phyloP scores from a whole-genome alignment of 305 asterid genomes.

The Plantago coronopus region DNA sequence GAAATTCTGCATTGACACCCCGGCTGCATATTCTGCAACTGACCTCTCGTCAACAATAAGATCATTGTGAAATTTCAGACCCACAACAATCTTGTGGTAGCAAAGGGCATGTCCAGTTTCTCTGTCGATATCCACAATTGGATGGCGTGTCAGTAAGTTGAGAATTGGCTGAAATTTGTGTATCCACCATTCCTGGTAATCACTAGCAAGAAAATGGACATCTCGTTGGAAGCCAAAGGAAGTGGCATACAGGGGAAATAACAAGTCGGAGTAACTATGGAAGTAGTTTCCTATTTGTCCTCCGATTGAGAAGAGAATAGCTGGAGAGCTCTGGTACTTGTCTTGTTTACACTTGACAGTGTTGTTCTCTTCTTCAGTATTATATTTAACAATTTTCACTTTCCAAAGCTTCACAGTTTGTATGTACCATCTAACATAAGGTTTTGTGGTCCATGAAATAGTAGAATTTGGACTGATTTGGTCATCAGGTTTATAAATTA shows the following conservation, averaged over 20 bases:
- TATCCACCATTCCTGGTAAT: conserved; percentile 79
- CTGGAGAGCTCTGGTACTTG: conserved; percentile 44
- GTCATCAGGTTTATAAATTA: conserved; percentile 15
- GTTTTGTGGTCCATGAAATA: conserved; percentile 24
- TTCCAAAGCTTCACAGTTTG: conserved; percentile 46
- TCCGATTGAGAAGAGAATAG: conserved; percentile 68
- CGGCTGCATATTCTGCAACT: conserved; percentile 32
- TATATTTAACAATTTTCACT: conserved; percentile 20
- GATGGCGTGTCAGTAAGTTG: conserved; percentile 58
- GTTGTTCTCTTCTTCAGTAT: background rate
- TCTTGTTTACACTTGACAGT: conserved; percentile 57
- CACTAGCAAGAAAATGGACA: conserved; percentile 65
- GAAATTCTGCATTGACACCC: conserved; percentile 53
- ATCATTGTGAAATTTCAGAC: conserved; percentile 46
- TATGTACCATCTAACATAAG: conserved; percentile 55
- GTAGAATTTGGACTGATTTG: background rate
- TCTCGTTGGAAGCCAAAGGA: conserved; percentile 51
- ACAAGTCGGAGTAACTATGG: conserved; percentile 74
- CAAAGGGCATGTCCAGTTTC: conserved; percentile 62
- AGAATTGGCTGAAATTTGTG: conserved; percentile 68
- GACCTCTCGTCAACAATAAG: conserved; percentile 44
- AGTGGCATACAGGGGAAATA: conserved; percentile 63
- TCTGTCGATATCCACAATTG: conserved; percentile 48
- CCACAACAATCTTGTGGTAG: conserved; percentile 69
- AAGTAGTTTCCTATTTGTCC: conserved; percentile 75